phyloP scores from a whole-genome alignment of 352 stramenopile species.

The Phytophthora cryptogea region DNA sequence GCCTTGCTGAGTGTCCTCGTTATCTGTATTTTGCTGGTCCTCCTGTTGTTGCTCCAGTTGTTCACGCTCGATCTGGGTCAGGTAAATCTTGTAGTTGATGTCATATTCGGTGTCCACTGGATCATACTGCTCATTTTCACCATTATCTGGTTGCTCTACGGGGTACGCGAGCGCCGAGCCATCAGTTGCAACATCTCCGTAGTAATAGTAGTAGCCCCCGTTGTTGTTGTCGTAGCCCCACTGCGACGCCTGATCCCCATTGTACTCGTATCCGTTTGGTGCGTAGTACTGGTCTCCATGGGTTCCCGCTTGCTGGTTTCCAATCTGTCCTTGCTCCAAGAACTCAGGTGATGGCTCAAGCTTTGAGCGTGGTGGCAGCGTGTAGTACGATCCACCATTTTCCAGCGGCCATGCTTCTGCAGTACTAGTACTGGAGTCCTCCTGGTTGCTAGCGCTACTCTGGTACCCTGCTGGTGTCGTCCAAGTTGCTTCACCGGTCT shows the following conservation, averaged over 20 bases:
- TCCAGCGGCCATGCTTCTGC: slow-evolving; percentile 18
- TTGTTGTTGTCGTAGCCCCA: slow-evolving; percentile 12
- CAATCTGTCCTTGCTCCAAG: neutral
- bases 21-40: slow-evolving; percentile 6
- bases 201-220: slow-evolving; percentile 23
- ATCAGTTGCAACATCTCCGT: slow-evolving; percentile 17
- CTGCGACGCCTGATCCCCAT: slow-evolving; percentile 4
- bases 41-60: slow-evolving; percentile 16
- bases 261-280: slow-evolving; percentile 28
- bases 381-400: slow-evolving; percentile 21
- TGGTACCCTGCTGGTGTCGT: slow-evolving; percentile 43
- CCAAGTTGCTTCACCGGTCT: slow-evolving; percentile 75
- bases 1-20: slow-evolving; percentile 6
- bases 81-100: slow-evolving; percentile 75
- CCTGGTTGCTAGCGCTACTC: slow-evolving; percentile 19
- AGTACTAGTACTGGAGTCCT: slow-evolving; percentile 12
- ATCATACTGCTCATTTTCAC: slow-evolving; percentile 12
- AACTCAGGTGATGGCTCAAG: slow-evolving; percentile 10
- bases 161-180: slow-evolving; percentile 21
- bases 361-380: slow-evolving; percentile 24
- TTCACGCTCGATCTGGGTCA: slow-evolving; percentile 54
- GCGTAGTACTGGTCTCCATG: slow-evolving; percentile 18
- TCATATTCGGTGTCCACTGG: slow-evolving; percentile 62
- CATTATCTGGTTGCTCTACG: slow-evolving; percentile 8
- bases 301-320: slow-evolving; percentile 11